Evolutionary conservation across 495 filamentous ascomycete genomes (phyloP), one percentile per base, ranked within the genome.

Genomic region (Penicillium desertorum): DNA sequence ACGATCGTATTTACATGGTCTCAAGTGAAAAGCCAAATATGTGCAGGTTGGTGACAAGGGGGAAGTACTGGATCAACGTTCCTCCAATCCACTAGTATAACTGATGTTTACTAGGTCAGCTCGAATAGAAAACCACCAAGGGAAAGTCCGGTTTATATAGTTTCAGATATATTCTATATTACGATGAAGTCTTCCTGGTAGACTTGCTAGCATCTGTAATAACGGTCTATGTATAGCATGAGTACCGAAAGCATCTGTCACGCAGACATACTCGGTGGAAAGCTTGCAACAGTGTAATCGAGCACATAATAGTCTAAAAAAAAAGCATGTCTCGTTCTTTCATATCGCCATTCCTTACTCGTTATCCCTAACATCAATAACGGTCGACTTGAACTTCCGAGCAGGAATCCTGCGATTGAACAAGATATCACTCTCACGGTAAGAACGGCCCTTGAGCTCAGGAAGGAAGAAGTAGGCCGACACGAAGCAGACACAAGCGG

Each of bases 301-400:
- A n/a, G 14, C 16, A 39, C 16, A 8, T 17, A 39, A 39, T 17
- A 3, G 36, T 39, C 36, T 39, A 6, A 37, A 25, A 25, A 25
- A 19, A 17, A 45, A n/a, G 22, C 16, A 39, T 32, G 32, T 17
- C 8, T 11, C 16, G 4, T 16, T 34, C 17, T 9, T 19, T 32
- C 45, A 6, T 19, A 32, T 32, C 25, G 8, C 9, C 29, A 32
- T 19, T 14, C 14, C 45, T 51, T 77, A 80, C 71, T 82, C 79
- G 55, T 83, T 76, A 22, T 80, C 80, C n/a, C 73, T 54, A 42
- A 80, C 65, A 58, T 80, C 78, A 61, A 83, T 69, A 14, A 72
- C 71, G 2, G 79, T 81, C 51, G 69, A 59, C 67, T 76, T 80
- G 59, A 70, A 71, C 52, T 73, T 58, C 32, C 68, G 20, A 4